Percentiles rank a stretch among this genome's conserved stretches.
phyloP scores from a whole-genome alignment of 208 protist genomes.

The Leishmania tropica region DNA sequence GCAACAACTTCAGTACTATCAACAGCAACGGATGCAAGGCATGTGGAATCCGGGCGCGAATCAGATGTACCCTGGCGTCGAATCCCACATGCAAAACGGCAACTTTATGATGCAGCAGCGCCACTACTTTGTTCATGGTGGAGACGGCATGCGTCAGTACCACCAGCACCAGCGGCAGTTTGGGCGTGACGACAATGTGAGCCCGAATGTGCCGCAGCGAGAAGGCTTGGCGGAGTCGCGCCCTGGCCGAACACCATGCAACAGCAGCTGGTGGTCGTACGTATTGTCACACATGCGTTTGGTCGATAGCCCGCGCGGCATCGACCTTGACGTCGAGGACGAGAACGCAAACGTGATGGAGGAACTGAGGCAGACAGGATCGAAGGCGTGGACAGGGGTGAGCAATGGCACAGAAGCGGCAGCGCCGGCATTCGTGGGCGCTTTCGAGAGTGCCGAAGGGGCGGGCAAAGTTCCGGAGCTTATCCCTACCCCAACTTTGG shows the following conservation, averaged over 20 bases:
- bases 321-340: slow-evolving; percentile 45
- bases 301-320: slow-evolving; percentile 40
- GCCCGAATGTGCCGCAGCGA: slow-evolving; percentile 8
- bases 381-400: neutral
- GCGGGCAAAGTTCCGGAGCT: neutral
- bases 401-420: neutral
- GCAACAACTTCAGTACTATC: slow-evolving; percentile 10
- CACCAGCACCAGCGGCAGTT: slow-evolving; percentile 28
- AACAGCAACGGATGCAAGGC: slow-evolving; percentile 6
- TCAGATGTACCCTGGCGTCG: slow-evolving; percentile 7
- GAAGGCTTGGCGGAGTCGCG: slow-evolving; percentile 29
- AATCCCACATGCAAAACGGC: slow-evolving; percentile 11
- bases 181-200: slow-evolving; percentile 7
- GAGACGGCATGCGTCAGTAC: slow-evolving; percentile 13
- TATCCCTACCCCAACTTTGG: neutral
- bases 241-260: slow-evolving; percentile 34
- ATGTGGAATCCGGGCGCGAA: slow-evolving; percentile 8
- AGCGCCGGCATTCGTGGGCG: neutral
- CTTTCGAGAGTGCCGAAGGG: neutral
- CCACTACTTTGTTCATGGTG: neutral
- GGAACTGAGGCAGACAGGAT: slow-evolving; percentile 23
- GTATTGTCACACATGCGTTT: slow-evolving; percentile 33
- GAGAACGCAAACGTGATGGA: slow-evolving; percentile 29
- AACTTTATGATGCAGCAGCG: slow-evolving; percentile 15
- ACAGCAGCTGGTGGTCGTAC: slow-evolving; percentile 42